Evolutionary conservation across 352 stramenopile species (phyloP).

Genomic region (Pythium rhizo-oryzae): DNA sequence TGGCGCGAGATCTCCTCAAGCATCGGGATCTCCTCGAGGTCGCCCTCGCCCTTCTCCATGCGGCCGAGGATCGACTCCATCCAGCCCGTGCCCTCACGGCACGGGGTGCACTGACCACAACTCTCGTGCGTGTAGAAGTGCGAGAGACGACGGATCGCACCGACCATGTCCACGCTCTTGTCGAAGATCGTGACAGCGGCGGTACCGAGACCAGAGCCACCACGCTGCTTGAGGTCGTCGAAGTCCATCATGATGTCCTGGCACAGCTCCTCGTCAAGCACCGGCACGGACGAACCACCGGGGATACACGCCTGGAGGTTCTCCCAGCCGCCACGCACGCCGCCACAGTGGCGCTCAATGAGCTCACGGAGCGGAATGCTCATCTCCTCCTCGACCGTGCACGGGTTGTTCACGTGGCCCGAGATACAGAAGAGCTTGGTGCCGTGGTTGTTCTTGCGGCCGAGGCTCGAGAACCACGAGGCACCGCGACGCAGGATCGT

Average conservation of each 20-base stretch:
- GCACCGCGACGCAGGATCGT: conserved; percentile 97
- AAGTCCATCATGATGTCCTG: conserved; percentile 99
- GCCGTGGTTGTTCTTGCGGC: conserved; percentile 98
- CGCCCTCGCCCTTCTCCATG: conserved; percentile 98
- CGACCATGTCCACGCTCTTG: conserved; percentile 99
- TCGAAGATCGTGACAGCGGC: conserved; percentile 99
- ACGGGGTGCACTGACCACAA: conserved; percentile 99
- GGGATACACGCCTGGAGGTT: conserved; percentile 99
- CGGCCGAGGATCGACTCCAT: conserved; percentile 97
- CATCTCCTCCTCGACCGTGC: conserved; percentile 99
- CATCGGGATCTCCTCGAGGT: conserved; percentile 99
- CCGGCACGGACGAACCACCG: conserved; percentile 95
- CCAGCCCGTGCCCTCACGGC: conserved; percentile 97
- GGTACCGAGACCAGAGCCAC: conserved; percentile 96
- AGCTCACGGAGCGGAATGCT: conserved; percentile 97
- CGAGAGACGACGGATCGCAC: conserved; percentile 96
- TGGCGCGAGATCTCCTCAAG: conserved; percentile 99
- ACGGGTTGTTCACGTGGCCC: conserved; percentile 99
- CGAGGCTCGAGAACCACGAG: conserved; percentile 97
- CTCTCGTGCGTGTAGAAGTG: conserved; percentile 99
- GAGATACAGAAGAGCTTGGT: conserved; percentile 99
- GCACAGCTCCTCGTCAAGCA: conserved; percentile 93
- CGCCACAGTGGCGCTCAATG: conserved; percentile 99
- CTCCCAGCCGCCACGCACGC: conserved; percentile 98
- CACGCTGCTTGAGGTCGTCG: conserved; percentile 96